Evolutionary conservation across 1,139 yeast species (phyloP), one percentile per base, ranked within the genome.

Genomic region (Groenewaldozyma auringiensis): DNA sequence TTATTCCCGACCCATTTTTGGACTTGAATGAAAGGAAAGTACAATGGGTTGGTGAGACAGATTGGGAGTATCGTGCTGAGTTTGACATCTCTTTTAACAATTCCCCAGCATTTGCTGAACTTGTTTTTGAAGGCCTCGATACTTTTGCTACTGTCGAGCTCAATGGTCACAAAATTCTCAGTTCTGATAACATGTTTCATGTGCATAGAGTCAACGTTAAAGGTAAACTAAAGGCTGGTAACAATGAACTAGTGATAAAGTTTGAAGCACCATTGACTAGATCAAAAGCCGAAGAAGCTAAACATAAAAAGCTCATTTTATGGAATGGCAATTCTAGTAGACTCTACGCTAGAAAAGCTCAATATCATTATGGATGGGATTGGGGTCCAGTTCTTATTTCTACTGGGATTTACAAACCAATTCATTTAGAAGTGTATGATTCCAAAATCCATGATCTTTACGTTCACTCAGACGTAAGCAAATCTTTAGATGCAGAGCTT

Each of bases 351-450:
- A 60, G 79, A 50, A 75, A 75, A 53, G 76, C 79, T 0, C 79
- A 72, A 53, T 74, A 73, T 53, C 77, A 74, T 48, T 75, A 65
- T 54, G 79, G 79, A 1, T 75, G 79, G 79, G 79, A 75, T 55
- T 75, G 79, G 79, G 78, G 78, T 18, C 79, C 78, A 2, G 54
- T 64, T 1, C 54, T 72, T 41, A 58, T 72, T 52, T 65, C 73
- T n/a, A 70, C 74, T 57, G 78, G 78, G 4, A 74, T 74, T 4
- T 72, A 61, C 53, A 63, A 61, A 47, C 75, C 74, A 0, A 63
- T 72, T 1, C 58, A 55, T 21, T 54, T 70, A 27, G 51, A 65
- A 17, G 50, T 60, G 2, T 65, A 58, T 43, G 47, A 60, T 3
- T 32, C 32, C n/a, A 42, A 37, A 21, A 35, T 57, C 17, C 44